Conservation (phyloP, 768 basidiomycete genomes). For the Boletus vinaceobasis region DNA sequence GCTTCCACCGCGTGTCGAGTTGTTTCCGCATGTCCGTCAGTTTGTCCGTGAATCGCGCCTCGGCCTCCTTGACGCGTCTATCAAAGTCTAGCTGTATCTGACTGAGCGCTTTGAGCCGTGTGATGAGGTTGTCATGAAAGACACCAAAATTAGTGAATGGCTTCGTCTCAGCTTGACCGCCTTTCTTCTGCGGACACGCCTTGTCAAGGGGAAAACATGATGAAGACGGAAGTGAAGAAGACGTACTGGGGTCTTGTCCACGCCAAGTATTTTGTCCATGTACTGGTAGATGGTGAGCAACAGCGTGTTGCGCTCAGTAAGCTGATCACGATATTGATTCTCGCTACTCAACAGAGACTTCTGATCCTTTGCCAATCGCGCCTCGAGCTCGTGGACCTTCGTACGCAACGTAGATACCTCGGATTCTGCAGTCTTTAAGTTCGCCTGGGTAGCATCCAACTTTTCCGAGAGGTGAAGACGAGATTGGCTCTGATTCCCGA, state of each 20-base stretch:
- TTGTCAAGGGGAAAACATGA: neutral
- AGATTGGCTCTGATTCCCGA: slow-evolving; percentile 85
- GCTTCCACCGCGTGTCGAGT: slow-evolving; percentile 83
- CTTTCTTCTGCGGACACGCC: slow-evolving; percentile 55
- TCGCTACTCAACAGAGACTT: slow-evolving; percentile 67
- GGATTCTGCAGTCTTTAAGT: slow-evolving; percentile 60
- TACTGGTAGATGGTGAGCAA: slow-evolving; percentile 92
- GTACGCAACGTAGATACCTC: slow-evolving; percentile 61
- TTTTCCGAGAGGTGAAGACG: slow-evolving; percentile 85
- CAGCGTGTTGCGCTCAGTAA: slow-evolving; percentile 90
- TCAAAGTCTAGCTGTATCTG: slow-evolving; percentile 88
- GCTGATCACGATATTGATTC: slow-evolving; percentile 82
- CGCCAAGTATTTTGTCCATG: slow-evolving; percentile 89
- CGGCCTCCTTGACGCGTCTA: slow-evolving; percentile 75
- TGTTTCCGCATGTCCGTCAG: slow-evolving; percentile 79
- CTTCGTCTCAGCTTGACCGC: slow-evolving; percentile 76
- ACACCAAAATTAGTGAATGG: slow-evolving; percentile 91
- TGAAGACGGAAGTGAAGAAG: neutral
- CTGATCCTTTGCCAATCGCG: slow-evolving; percentile 78
- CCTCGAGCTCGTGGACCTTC: slow-evolving; percentile 73
- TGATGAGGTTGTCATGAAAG: slow-evolving; percentile 93
- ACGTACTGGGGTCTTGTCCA: slow-evolving; percentile 80
- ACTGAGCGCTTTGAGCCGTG: slow-evolving; percentile 77
- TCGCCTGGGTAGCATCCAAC: slow-evolving; percentile 67
- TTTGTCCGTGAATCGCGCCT: slow-evolving; percentile 68